Percentiles rank a stretch among this genome's conserved stretches.
phyloP scores from a whole-genome alignment of 768 basidiomycete species.

The Leucogyrophana mollusca region DNA sequence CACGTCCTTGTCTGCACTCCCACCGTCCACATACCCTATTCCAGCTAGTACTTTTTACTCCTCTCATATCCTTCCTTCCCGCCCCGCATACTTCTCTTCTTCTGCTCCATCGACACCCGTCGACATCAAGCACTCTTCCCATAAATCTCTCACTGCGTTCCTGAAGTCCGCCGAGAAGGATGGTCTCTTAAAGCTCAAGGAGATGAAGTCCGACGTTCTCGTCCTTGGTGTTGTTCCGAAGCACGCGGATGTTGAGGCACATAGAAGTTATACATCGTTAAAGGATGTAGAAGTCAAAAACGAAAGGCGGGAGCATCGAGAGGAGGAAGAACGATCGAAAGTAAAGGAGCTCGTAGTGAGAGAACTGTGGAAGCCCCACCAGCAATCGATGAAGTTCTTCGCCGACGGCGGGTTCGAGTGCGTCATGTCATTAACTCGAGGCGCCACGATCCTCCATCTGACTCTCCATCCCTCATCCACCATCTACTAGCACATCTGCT shows the following conservation, averaged over 20 bases:
- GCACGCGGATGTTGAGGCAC: slow-evolving; percentile 57
- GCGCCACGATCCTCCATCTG: background rate
- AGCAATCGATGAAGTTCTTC: slow-evolving; percentile 56
- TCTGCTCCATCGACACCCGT: slow-evolving; percentile 39
- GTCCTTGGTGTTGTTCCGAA: slow-evolving; percentile 50
- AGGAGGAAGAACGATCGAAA: slow-evolving; percentile 46
- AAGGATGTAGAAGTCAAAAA: slow-evolving; percentile 64
- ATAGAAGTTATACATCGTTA: slow-evolving; percentile 55
- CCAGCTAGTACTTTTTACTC: slow-evolving; percentile 76
- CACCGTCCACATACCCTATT: slow-evolving; percentile 66
- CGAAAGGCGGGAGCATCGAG: slow-evolving; percentile 56
- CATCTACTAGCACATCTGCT: slow-evolving; percentile 40
- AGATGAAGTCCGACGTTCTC: slow-evolving; percentile 51
- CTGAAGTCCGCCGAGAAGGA: slow-evolving; percentile 77
- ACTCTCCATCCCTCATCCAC: background rate
- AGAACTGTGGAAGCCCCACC: slow-evolving; percentile 78
- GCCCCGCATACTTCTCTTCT: slow-evolving; percentile 56
- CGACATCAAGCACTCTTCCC: slow-evolving; percentile 74
- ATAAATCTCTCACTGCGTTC: slow-evolving; percentile 82
- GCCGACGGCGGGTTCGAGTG: slow-evolving; percentile 65
- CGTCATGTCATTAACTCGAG: slow-evolving; percentile 10
- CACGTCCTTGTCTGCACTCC: slow-evolving; percentile 44
- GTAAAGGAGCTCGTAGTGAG: slow-evolving; percentile 54
- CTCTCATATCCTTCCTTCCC: slow-evolving; percentile 70
- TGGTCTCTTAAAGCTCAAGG: slow-evolving; percentile 69